A percentile compares a stretch with the other conserved stretches of the same genome.
Conservation (phyloP, 768 basidiomycete species). For the Mycena filopes region DNA sequence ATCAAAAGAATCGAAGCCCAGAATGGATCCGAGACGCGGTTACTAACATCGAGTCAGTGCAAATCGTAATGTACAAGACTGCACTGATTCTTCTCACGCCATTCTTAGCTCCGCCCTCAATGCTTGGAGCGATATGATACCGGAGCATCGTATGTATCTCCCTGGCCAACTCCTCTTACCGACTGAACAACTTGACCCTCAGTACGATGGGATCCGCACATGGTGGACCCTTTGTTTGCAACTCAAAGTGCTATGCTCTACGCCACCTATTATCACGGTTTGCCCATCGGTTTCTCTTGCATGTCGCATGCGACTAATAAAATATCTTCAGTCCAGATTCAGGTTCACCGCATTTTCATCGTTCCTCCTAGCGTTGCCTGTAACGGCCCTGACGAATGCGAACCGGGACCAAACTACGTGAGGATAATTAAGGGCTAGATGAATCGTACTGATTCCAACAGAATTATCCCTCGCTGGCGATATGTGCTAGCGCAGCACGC, state of each 20-base stretch:
- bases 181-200: slow-evolving; percentile 38
- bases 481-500: slow-evolving; percentile 79
- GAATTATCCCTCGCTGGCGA: slow-evolving; percentile 67
- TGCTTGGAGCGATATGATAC: slow-evolving; percentile 72
- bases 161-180: not conserved
- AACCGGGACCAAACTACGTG: not conserved
- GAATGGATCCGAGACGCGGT: slow-evolving; percentile 65
- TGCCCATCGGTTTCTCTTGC: not conserved
- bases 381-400: too few species aligned
- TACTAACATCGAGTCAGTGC: slow-evolving; percentile 54
- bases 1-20: slow-evolving; percentile 41
- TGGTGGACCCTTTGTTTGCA: slow-evolving; percentile 32
- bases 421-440: too few species aligned
- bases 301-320: not conserved
- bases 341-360: slow-evolving; percentile 77
- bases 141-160: slow-evolving; percentile 58
- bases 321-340: slow-evolving; percentile 55
- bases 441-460: slow-evolving; percentile 29
- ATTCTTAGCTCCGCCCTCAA: slow-evolving; percentile 59
- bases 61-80: not conserved
- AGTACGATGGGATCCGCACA: slow-evolving; percentile 45
- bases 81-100: not conserved
- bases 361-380: slow-evolving; percentile 46
- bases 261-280: slow-evolving; percentile 36
- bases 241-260: slow-evolving; percentile 39